Evolutionary conservation across 768 basidiomycete species (phyloP), one percentile per base, ranked within the genome.

Genomic region (Holtermanniella nyarrowii): DNA sequence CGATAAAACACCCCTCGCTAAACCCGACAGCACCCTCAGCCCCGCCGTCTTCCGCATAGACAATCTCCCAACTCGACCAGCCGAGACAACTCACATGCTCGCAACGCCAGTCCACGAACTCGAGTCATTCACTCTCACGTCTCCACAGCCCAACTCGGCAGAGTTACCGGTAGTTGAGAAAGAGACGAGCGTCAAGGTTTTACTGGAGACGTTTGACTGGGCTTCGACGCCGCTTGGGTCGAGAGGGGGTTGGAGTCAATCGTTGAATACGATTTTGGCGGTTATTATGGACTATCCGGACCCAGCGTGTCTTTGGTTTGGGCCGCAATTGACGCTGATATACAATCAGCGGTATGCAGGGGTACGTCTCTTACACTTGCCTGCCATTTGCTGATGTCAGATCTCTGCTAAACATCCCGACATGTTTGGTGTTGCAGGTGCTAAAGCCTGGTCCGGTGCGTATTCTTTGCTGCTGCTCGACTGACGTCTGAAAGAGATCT

Each of bases 241-340:
- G 1, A 44, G 51, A 25, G 58, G 57, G 11, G 47, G 39, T 3
- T 70, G 69, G 69, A 62, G 64, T 1, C 63, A 68, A 42, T 62
- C 59, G 45, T 46, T 70, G 31, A 62, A 60, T 24, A 65, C 66
- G 2, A 54, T 57, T 22, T 52, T 55, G 1, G 55, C 57, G 4
- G 40, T 60, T 27, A 49, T 59, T 26, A 59, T 66, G 58, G 52
- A 61, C 27, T 66, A 66, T 39, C 65, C 65, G 10, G 59, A 63
- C 45, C 65, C 61, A 46, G 64, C 64, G 37, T 64, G 57, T 41
- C 42, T 70, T 12, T 70, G 69, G 69, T 70, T 66, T 66, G 66
- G 66, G n/a, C 47, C 52, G 31, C 64, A 70, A 5, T 42, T 68
- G 14, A 66, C 63, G 12, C 45, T 68, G 48, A 58, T 70, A 10